These are phyloP conservation scores for Clonostachys solani DNA, from an alignment of 2,329 filamentous ascomycete species.

Conservation along the genomic window DNA sequence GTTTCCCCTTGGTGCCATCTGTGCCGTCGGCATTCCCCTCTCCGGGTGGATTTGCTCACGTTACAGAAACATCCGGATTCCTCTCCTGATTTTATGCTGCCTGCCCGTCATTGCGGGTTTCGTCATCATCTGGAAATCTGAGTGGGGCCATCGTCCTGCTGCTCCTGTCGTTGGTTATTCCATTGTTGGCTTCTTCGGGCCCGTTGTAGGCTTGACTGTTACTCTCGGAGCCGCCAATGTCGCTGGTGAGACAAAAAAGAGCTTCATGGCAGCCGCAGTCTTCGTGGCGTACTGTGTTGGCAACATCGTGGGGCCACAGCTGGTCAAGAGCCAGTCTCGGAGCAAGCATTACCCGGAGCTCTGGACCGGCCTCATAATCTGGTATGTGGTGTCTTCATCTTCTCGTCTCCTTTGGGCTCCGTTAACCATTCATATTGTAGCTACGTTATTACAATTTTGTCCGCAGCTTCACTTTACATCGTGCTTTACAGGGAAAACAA, in stretches of 20 bases:
- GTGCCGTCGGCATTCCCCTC: conserved; percentile 47
- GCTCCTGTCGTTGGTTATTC: conserved; percentile 52
- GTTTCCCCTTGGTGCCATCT: conserved; percentile 52
- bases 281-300: conserved; percentile 74
- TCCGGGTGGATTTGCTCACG: conserved; percentile 46
- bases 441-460: conserved; percentile 63
- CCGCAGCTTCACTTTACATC: conserved; percentile 51
- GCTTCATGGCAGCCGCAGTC: conserved; percentile 67
- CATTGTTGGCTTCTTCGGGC: conserved; percentile 53
- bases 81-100: conserved; percentile 47
- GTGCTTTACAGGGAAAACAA: conserved; percentile 57
- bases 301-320: conserved; percentile 72
- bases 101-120: conserved; percentile 57
- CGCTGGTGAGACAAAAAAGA: conserved; percentile 74
- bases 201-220: conserved; percentile 38
- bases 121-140: conserved; percentile 53
- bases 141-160: conserved; percentile 43
- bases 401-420: conserved; percentile 4
- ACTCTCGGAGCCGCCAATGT: conserved; percentile 50
- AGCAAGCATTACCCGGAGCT: conserved; percentile 64
- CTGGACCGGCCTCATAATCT: conserved; percentile 65
- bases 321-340: conserved; percentile 64
- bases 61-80: conserved; percentile 47
- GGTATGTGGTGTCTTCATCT: conserved; percentile 22
- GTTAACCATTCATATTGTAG: conserved; percentile 21